Percentiles rank a stretch among this genome's conserved stretches.
Evolutionary conservation across 2,329 filamentous ascomycete genomes (phyloP).

Genomic region (Fonsecaea nubica): DNA sequence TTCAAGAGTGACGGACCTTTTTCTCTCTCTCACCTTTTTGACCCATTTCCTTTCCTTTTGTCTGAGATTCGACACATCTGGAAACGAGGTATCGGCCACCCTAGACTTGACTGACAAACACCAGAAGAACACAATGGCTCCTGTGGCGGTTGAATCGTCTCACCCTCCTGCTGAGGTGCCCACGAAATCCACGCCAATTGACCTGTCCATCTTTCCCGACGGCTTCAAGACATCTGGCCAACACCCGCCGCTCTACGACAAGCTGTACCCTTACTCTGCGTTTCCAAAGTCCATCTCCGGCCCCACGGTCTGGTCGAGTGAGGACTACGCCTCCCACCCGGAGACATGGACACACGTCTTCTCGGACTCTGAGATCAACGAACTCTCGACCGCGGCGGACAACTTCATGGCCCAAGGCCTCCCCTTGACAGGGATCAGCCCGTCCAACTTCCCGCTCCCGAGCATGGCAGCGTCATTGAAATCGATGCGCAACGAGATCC

Average conservation of each 20-base stretch:
- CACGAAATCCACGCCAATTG: slow-evolving; percentile 23
- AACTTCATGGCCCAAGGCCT: slow-evolving; percentile 69
- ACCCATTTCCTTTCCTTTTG: not conserved
- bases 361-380: slow-evolving; percentile 68
- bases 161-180: slow-evolving; percentile 5
- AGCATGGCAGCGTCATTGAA: slow-evolving; percentile 61
- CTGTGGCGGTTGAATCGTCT: slow-evolving; percentile 26
- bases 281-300: slow-evolving; percentile 76
- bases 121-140: slow-evolving; percentile 24
- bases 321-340: slow-evolving; percentile 67
- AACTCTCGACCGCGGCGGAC: slow-evolving; percentile 72
- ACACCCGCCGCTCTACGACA: slow-evolving; percentile 70
- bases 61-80: not conserved
- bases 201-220: slow-evolving; percentile 61
- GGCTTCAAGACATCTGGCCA: slow-evolving; percentile 74
- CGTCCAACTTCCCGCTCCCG: slow-evolving; percentile 68
- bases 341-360: slow-evolving; percentile 77
- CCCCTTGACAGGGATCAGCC: slow-evolving; percentile 74
- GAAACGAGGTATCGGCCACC: not conserved
- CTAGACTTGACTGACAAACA: not conserved
- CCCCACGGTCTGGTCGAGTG: slow-evolving; percentile 73
- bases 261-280: slow-evolving; percentile 69
- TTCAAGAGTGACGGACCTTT: not conserved
- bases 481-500: slow-evolving; percentile 67
- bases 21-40: not conserved